A percentile compares a stretch with the other conserved stretches of the same genome.
phyloP scores from a whole-genome alignment of 169 alveolate species.

The Neospora caninum region DNA sequence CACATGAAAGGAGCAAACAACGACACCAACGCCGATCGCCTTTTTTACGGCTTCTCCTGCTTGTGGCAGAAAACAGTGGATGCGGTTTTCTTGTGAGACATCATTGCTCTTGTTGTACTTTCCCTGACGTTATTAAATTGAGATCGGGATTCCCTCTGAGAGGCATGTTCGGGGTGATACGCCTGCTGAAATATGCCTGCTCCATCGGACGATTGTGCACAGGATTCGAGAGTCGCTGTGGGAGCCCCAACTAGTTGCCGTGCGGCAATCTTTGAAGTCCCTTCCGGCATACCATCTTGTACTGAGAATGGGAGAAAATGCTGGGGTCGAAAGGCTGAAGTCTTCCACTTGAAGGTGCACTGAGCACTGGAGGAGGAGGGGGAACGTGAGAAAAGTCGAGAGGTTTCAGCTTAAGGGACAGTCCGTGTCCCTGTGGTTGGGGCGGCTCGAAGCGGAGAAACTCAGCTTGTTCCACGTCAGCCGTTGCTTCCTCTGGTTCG shows the following conservation, averaged over 20 bases:
- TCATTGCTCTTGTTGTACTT: background rate
- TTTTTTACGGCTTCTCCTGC: background rate
- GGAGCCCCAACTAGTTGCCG: too few relatives aligned
- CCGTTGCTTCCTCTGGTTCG: too few relatives aligned
- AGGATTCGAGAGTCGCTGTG: background rate
- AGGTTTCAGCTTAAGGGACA: background rate
- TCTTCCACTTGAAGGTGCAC: background rate
- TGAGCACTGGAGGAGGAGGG: background rate
- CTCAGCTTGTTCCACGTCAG: too few relatives aligned
- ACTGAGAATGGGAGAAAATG: background rate
- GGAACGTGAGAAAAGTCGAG: background rate
- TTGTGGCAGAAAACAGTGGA: background rate
- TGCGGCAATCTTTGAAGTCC: background rate
- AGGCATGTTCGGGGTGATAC: too few relatives aligned
- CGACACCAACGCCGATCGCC: background rate
- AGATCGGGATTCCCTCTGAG: too few relatives aligned
- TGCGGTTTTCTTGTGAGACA: background rate
- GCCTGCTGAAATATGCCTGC: background rate
- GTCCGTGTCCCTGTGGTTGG: background rate
- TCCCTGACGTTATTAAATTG: background rate
- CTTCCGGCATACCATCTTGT: background rate
- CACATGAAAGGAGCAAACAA: background rate
- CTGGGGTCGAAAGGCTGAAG: background rate
- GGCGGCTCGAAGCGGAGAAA: background rate
- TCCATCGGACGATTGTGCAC: background rate